These are phyloP conservation scores for Yueomyces sp. DNA, from an alignment of 805 yeast species.

Conservation along the genomic window DNA sequence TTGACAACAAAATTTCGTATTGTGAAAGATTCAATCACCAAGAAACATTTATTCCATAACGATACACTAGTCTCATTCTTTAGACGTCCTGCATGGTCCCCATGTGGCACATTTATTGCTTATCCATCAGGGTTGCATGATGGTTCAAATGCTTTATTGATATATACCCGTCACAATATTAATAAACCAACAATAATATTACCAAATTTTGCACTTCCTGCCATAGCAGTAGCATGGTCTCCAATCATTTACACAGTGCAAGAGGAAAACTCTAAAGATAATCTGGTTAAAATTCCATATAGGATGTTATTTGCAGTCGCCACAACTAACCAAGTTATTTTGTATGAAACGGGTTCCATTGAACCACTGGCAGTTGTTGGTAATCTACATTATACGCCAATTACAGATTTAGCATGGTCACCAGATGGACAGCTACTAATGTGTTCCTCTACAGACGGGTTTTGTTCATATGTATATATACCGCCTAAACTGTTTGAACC, in stretches of 20 bases:
- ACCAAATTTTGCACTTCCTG: conserved; percentile 73
- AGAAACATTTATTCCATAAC: conserved; percentile 45
- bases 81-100: conserved; percentile 73
- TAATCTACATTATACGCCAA: conserved; percentile 75
- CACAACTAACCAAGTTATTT: conserved; percentile 68
- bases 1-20: conserved; percentile 12
- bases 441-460: conserved; percentile 84
- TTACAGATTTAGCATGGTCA: conserved; percentile 84
- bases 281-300: conserved; percentile 49
- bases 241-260: conserved; percentile 39
- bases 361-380: conserved; percentile 62
- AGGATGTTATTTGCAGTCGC: conserved; percentile 86
- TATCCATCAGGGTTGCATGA: conserved; percentile 65
- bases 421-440: conserved; percentile 57
- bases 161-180: conserved; percentile 47
- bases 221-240: conserved; percentile 68
- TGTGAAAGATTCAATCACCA: conserved; percentile 25
- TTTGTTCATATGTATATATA: conserved; percentile 49
- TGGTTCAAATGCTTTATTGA: conserved; percentile 55
- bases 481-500: neutral
- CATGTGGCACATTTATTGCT: conserved; percentile 73
- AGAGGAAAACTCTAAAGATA: neutral
- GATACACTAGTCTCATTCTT: conserved; percentile 87
- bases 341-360: conserved; percentile 66
- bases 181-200: conserved; percentile 64